phyloP scores from a whole-genome alignment of 768 basidiomycete genomes.

The Boletus sp. region DNA sequence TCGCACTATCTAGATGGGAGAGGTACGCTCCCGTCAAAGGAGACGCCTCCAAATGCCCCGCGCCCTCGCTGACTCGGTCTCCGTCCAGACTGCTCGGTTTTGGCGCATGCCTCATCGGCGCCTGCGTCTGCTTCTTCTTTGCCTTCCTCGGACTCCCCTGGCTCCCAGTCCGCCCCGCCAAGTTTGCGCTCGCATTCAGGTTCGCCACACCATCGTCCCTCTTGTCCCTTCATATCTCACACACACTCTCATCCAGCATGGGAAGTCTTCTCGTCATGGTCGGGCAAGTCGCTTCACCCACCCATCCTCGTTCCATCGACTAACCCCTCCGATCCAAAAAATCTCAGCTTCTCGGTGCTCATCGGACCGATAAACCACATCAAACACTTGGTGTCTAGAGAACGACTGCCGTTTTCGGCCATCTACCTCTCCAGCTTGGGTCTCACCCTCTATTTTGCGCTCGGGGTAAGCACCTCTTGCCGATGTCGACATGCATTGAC shows the following conservation, averaged over 20 bases:
- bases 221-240: background rate
- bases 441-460: conserved; percentile 87
- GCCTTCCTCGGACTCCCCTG: conserved; percentile 78
- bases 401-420: conserved; percentile 79
- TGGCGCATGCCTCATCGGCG: conserved; percentile 84
- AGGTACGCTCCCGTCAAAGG: conserved; percentile 43
- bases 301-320: background rate
- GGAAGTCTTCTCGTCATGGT: conserved; percentile 96
- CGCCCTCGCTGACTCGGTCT: background rate
- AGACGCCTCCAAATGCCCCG: too few species aligned
- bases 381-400: conserved; percentile 81
- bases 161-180: conserved; percentile 73
- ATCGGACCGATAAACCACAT: conserved; percentile 90
- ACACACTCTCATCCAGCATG: conserved; percentile 46
- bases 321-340: background rate
- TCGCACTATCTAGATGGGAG: conserved; percentile 92
- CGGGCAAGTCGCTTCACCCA: conserved; percentile 52
- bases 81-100: conserved; percentile 81
- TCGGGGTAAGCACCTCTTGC: conserved; percentile 59
- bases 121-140: conserved; percentile 90
- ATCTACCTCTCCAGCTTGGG: conserved; percentile 83
- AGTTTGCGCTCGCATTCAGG: conserved; percentile 91
- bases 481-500: background rate
- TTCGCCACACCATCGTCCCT: conserved; percentile 17
- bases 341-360: conserved; percentile 70